These are phyloP conservation scores for Cercospora berteroae DNA, from an alignment of 2,329 filamentous ascomycete genomes.

Conservation along the genomic window DNA sequence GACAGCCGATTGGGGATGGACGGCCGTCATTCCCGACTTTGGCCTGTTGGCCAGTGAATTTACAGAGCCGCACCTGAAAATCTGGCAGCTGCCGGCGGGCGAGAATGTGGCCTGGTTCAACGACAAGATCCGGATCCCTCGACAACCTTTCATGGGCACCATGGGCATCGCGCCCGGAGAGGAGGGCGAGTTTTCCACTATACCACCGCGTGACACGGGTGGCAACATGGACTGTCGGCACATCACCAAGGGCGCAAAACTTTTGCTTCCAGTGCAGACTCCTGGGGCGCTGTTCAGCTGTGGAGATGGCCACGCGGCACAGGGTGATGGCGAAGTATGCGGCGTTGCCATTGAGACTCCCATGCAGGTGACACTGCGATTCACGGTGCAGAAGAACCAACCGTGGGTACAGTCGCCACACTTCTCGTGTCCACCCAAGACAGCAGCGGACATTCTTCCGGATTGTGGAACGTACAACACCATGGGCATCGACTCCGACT, in stretches of 20 bases:
- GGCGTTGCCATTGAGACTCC: slow-evolving; percentile 23
- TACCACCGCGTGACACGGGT: slow-evolving; percentile 23
- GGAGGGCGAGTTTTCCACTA: slow-evolving; percentile 19
- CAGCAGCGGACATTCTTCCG: slow-evolving; percentile 10
- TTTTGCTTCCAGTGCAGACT: slow-evolving; percentile 19
- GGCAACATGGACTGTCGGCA: slow-evolving; percentile 27
- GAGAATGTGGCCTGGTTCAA: slow-evolving; percentile 18
- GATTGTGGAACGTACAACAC: slow-evolving; percentile 23
- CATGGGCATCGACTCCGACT: slow-evolving; percentile 21
- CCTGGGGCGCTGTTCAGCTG: slow-evolving; percentile 24
- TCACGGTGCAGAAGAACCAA: slow-evolving; percentile 19
- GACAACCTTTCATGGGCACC: slow-evolving; percentile 25
- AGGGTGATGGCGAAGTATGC: slow-evolving; percentile 27
- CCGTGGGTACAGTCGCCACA: slow-evolving; percentile 21
- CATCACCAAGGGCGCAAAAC: slow-evolving; percentile 21
- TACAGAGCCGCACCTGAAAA: slow-evolving; percentile 21
- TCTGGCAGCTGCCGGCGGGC: slow-evolving; percentile 19
- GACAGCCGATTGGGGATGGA: slow-evolving; percentile 25
- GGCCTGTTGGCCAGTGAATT: slow-evolving; percentile 23
- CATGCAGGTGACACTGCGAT: slow-evolving; percentile 21
- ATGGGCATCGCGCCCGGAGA: slow-evolving; percentile 24
- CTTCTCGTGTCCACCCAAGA: slow-evolving; percentile 17
- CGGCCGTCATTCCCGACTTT: slow-evolving; percentile 24
- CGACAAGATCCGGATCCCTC: slow-evolving; percentile 20
- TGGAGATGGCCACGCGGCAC: slow-evolving; percentile 27